Conservation (phyloP, 768 basidiomycete genomes). For the Podaxis rugospora region DNA sequence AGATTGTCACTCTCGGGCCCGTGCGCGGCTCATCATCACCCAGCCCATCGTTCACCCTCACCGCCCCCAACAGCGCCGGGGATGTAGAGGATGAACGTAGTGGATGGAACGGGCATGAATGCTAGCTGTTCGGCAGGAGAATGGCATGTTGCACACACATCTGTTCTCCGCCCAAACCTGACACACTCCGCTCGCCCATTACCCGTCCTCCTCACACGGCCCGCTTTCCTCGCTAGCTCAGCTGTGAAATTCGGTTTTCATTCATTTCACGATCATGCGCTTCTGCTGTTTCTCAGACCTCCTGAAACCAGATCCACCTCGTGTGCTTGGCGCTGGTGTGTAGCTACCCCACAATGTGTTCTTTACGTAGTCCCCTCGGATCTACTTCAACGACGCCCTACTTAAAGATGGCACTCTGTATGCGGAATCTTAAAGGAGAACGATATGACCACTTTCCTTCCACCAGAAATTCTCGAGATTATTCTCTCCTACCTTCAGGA, state of each 20-base stretch:
- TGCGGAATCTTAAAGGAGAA: neutral
- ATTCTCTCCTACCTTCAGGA: neutral
- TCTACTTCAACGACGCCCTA: neutral
- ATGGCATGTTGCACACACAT: neutral
- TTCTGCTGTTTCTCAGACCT: neutral
- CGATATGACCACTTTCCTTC: neutral
- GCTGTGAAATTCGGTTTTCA: neutral
- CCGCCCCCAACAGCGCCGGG: neutral
- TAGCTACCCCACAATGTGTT: neutral
- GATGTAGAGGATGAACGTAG: neutral
- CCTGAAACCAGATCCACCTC: neutral
- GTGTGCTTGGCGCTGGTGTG: neutral
- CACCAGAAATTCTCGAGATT: neutral
- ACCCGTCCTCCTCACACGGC: constrained; percentile 1
- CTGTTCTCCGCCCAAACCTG: constrained; percentile 11
- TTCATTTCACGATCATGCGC: neutral
- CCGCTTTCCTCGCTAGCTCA: neutral
- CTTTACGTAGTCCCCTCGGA: neutral
- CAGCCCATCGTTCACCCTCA: neutral
- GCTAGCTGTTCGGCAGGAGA: neutral
- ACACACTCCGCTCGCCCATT: constrained; percentile 9
- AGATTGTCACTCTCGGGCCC: constrained; percentile 3
- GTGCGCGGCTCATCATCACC: neutral
- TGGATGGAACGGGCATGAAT: no score
- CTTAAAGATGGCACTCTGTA: neutral